Percentiles rank a stretch among this genome's conserved stretches.
Evolutionary conservation across 371 early-diverging fungal genomes (phyloP).

Genomic region (Paraphysoderma sedebokerense): DNA sequence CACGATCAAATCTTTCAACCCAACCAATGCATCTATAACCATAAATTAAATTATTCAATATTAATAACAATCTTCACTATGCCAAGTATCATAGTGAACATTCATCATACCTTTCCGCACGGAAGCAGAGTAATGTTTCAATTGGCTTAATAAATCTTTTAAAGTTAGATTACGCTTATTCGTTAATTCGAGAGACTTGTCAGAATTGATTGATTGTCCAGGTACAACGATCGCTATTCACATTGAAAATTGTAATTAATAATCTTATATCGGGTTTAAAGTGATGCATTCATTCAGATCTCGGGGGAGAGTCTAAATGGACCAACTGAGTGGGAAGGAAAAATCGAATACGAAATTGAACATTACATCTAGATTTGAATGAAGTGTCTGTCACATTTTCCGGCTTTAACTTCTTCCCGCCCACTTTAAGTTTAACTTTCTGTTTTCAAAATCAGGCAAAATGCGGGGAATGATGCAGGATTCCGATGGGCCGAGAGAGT

Average conservation of each 20-base stretch:
- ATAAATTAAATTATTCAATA: neutral
- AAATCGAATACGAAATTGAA: no score
- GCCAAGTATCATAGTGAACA: neutral
- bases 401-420: conserved; percentile 63
- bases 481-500: no score
- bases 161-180: conserved; percentile 54
- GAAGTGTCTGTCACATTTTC: conserved; percentile 68
- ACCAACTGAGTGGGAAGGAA: no score
- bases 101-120: conserved; percentile 40
- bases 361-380: conserved; percentile 56
- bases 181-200: conserved; percentile 48
- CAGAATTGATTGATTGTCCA: conserved; percentile 51
- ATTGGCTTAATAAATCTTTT: conserved; percentile 45
- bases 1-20: conserved; percentile 44
- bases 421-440: conserved; percentile 85
- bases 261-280: neutral
- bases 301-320: no score
- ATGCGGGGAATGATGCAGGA: no score
- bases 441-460: no score
- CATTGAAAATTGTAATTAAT: neutral
- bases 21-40: conserved; percentile 47
- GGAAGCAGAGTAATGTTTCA: conserved; percentile 58
- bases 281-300: neutral
- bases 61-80: neutral
- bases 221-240: conserved; percentile 52